Base-by-base conservation (phyloP, 805 yeast species). In the Saccharomycopsis capsularis region DNA sequence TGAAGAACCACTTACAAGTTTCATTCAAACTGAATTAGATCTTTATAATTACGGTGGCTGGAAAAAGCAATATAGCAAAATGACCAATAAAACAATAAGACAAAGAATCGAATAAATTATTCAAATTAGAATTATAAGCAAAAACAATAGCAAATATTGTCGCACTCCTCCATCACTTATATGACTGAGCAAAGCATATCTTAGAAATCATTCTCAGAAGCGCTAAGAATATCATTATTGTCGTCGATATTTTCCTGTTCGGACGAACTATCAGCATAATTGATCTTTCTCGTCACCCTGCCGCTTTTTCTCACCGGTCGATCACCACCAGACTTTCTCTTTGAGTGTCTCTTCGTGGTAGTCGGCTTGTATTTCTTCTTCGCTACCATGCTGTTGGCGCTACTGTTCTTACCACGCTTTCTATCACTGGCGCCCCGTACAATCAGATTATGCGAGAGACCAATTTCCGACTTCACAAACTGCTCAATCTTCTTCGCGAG, bases 281-380 rank as follows among this genome's bases (percentile, higher is more conserved):
- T 40, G 4, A 40, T 23, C 3, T 60, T 71, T 6, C 68, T 73
- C 3, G 68, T 74, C 0, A 71, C 68, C 2, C 54, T 70, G 2
- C 63, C 65, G 37, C 57, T 71, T 6, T 54, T 63, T 1, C 58
- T 40, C 16, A 23, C 13, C n/a, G 43, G 32, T 38, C 7, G 11
- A 15, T 35, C 38, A 35, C 16, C 16, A 18, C n/a, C 18, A 34
- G 6, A 9, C 19, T 34, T 16, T 18, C 38, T n/a, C 6, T 34
- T n/a, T 6, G n/a, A 34, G n/a, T 6, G 19, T 16, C n/a, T 9
- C 19, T 34, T 9, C 18, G 15, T 9, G 18, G 7, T 34, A 13
- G 38, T 34, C 6, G 38, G 38, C 18, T 34, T 34, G 19, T 11
- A 34, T 34, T 34, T 34, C 18, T 34, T 34, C 18, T 13, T 13